Evolutionary conservation across 73 alveolate species (phyloP).

Genomic region (Paramecium primaurelia): DNA sequence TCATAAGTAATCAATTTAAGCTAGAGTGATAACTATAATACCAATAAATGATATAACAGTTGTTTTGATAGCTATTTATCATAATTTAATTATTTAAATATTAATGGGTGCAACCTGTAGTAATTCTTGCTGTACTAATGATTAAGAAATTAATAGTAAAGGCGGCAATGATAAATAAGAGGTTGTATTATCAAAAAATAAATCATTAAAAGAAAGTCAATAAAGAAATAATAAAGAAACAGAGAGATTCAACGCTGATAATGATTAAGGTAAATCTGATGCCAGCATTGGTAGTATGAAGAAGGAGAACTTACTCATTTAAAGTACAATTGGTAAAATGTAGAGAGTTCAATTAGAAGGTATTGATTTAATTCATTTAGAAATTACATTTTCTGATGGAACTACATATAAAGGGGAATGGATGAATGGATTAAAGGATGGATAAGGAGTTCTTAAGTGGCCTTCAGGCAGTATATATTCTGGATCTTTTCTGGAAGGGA

Average conservation of each 20-base stretch:
- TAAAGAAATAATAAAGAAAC: not conserved
- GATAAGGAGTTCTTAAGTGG: conserved; percentile 60
- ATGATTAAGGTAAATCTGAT: conserved; percentile 17
- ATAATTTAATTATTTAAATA: not conserved
- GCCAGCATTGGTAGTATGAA: not conserved
- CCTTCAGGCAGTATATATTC: conserved; percentile 58
- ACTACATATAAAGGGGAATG: conserved; percentile 23
- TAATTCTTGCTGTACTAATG: conserved; percentile 26
- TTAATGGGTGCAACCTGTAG: conserved; percentile 19
- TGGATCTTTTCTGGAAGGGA: conserved; percentile 45
- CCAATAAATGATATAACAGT: not conserved
- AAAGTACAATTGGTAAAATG: not conserved
- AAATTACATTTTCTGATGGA: conserved; percentile 25
- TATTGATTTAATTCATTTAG: not conserved
- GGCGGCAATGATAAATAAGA: conserved; percentile 10
- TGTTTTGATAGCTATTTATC: conserved; percentile 14
- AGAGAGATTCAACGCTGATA: conserved; percentile 2
- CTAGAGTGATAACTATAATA: not conserved
- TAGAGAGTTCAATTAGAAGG: not conserved
- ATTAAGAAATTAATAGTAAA: not conserved
- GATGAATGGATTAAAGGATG: conserved; percentile 50
- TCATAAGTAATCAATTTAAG: not conserved
- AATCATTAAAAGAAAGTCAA: conserved; percentile 21
- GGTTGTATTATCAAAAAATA: not conserved
- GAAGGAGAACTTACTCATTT: not conserved